Conservation (phyloP, 768 basidiomycete genomes). For the Hygrocybe punicea region DNA sequence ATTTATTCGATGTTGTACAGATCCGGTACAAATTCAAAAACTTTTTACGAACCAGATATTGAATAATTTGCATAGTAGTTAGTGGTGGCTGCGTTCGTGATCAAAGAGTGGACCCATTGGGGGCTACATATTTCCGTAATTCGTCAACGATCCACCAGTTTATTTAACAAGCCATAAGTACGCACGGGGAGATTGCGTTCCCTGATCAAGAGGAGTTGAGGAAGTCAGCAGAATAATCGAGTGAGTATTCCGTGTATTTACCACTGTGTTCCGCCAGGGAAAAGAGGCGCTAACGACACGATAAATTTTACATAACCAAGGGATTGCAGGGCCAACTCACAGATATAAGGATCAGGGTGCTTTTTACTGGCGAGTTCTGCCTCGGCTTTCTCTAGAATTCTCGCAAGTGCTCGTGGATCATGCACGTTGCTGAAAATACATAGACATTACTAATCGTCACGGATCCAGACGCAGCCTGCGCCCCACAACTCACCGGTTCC, state of each 20-base stretch:
- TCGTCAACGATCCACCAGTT: constrained; percentile 10
- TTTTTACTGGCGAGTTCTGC: constrained; percentile 57
- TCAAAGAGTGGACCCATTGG: constrained; percentile 62
- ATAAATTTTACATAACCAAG: neutral
- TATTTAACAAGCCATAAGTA: constrained; percentile 13
- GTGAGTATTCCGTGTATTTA: constrained; percentile 38
- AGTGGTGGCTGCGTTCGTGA: constrained; percentile 45
- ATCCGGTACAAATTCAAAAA: too few relatives aligned
- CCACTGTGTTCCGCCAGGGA: constrained; percentile 96
- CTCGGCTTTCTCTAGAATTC: constrained; percentile 79
- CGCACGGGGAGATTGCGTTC: constrained; percentile 80
- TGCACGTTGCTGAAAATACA: constrained; percentile 61
- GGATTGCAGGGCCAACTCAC: constrained; percentile 49
- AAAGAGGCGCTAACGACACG: constrained; percentile 57
- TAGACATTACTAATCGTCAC: neutral
- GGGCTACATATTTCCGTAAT: constrained; percentile 43
- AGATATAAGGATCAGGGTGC: constrained; percentile 92
- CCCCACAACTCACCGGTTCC: constrained; percentile 64
- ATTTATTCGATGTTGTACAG: too few relatives aligned
- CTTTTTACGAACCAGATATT: too few relatives aligned
- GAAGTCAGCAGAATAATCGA: constrained; percentile 6
- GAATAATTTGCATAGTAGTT: constrained; percentile 12
- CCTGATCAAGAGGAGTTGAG: constrained; percentile 39
- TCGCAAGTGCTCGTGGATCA: constrained; percentile 77
- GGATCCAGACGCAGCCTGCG: neutral